Evolutionary conservation across 495 filamentous ascomycete genomes (phyloP).

Genomic region (Penicillium dipodomyicola): DNA sequence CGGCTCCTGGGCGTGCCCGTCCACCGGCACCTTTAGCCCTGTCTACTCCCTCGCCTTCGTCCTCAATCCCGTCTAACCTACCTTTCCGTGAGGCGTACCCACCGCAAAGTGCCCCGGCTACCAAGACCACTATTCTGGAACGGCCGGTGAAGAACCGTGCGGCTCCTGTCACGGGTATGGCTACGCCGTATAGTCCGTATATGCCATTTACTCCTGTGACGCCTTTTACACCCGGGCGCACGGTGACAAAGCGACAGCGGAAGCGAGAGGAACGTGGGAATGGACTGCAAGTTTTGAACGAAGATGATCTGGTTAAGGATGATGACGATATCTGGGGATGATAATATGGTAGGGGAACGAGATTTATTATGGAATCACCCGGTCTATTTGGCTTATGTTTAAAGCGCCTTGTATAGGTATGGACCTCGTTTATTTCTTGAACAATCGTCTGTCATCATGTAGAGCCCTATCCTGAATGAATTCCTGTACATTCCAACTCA

Average conservation of each 20-base stretch:
- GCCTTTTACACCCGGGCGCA: constrained; percentile 75
- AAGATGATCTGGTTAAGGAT: constrained; percentile 50
- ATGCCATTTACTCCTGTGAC: constrained; percentile 88
- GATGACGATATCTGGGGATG: constrained; percentile 59
- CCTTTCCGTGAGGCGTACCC: constrained; percentile 58
- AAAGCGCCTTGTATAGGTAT: too few relatives aligned
- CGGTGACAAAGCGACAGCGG: constrained; percentile 72
- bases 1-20: constrained; percentile 22
- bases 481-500: too few relatives aligned
- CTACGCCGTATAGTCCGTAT: constrained; percentile 84
- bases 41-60: constrained; percentile 29
- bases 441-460: too few relatives aligned
- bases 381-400: too few relatives aligned
- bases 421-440: too few relatives aligned
- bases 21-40: constrained; percentile 40
- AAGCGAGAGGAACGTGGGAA: constrained; percentile 51
- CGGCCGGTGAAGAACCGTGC: constrained; percentile 53
- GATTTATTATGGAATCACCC: too few relatives aligned
- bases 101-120: constrained; percentile 56
- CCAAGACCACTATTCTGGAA: constrained; percentile 78
- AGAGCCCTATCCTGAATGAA: too few relatives aligned
- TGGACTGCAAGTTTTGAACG: constrained; percentile 41
- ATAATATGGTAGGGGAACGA: constrained; percentile 5
- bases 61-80: constrained; percentile 41
- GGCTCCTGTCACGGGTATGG: constrained; percentile 70